Percentiles rank a stretch among this genome's conserved stretches.
phyloP scores from a whole-genome alignment of 331 rosid genomes.

The Arachis monticola region DNA sequence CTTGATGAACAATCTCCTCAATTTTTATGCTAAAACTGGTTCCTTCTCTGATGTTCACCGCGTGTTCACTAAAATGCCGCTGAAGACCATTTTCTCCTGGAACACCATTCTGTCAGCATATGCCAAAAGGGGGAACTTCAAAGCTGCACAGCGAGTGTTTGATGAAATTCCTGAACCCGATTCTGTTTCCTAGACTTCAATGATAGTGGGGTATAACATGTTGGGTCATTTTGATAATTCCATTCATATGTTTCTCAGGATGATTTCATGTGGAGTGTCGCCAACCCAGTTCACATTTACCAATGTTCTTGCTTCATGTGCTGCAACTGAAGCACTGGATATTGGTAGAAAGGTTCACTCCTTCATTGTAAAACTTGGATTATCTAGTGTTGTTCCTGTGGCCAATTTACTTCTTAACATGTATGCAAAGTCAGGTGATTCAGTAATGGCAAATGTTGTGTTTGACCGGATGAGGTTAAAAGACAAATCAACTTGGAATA shows the following conservation, averaged over 20 bases:
- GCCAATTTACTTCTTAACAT: slow-evolving; percentile 78
- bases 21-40: slow-evolving; percentile 55
- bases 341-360: slow-evolving; percentile 75
- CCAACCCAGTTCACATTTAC: slow-evolving; percentile 70
- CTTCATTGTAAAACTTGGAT: slow-evolving; percentile 64
- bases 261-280: slow-evolving; percentile 54
- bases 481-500: slow-evolving; percentile 69
- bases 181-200: slow-evolving; percentile 81
- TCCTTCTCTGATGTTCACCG: slow-evolving; percentile 55
- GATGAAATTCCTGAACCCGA: slow-evolving; percentile 72
- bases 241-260: slow-evolving; percentile 53
- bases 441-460: slow-evolving; percentile 57
- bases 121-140: slow-evolving; percentile 66
- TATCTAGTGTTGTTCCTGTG: slow-evolving; percentile 57
- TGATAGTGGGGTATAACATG: slow-evolving; percentile 73
- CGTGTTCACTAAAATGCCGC: slow-evolving; percentile 72
- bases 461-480: slow-evolving; percentile 67
- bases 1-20: slow-evolving; percentile 71
- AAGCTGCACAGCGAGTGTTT: slow-evolving; percentile 57
- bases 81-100: slow-evolving; percentile 61
- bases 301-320: slow-evolving; percentile 73
- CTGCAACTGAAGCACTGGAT: slow-evolving; percentile 55
- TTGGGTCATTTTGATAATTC: slow-evolving; percentile 56
- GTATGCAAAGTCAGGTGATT: slow-evolving; percentile 81
- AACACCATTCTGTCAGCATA: slow-evolving; percentile 71